Evolutionary conservation across 441 rosid genomes (phyloP), one percentile per base, ranked within the genome.

Genomic region (Capsella rubella): DNA sequence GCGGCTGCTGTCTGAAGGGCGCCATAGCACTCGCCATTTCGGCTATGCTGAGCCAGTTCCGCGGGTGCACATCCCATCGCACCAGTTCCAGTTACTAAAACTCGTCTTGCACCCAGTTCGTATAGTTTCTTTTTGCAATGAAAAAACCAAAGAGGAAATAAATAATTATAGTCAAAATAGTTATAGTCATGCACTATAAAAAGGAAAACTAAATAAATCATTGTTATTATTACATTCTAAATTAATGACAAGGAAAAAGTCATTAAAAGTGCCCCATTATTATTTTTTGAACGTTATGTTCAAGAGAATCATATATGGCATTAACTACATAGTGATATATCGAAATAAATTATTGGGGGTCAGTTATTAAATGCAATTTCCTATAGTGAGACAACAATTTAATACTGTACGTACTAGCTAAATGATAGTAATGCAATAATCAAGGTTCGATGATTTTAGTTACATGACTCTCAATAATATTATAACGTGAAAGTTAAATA

Each of bases 1-100:
- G 42, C 86, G 3, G 97, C 84, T 5, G 99, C 99, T 27, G 81
- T 65, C 59, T 86, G 84, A 51, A 94, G 83, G 46, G 93, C 85
- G 0, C 8, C 84, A 0, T 87, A 82, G 39, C 97, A 94, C 74
- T 87, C 89, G 7, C 97, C 97, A 15, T 84, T 84, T 18, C 82
- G 75, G 83, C 99, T 78, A 56, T 80, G 85, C 78, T 65, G 58
- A 15, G 97, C 99, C 39, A 85, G 65, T 57, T 92, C 99, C 0
- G 97, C 96, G 0, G 97, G 97, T 21, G 84, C 94, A 53, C 97
- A 95, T 1, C 98, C 98, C 52, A 95, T 11, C 5, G 98, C 97
- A 50, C 99, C 99, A 0, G 97, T 95, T 1, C 98, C 97, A 0
- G 97, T 90, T 74, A 95, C 98, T 67, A 95, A 57, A 52, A 95